Percentiles rank a stretch among this genome's conserved stretches.
Conservation (phyloP, 2,329 filamentous ascomycete species). For the Endothia cerciana region DNA sequence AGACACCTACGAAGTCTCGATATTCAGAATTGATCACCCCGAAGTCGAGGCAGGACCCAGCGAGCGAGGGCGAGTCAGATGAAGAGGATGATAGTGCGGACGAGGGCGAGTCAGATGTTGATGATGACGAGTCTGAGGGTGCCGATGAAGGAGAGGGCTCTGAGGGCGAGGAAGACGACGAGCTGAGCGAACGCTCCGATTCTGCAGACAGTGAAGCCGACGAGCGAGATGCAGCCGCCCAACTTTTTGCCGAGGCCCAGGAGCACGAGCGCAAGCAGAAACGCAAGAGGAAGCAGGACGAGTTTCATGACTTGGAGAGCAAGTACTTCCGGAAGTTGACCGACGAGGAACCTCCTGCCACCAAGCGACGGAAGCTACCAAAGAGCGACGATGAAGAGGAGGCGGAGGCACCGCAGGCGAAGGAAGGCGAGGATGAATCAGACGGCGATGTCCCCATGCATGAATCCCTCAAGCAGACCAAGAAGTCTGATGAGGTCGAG, state of each 20-base stretch:
- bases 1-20: constrained; percentile 48
- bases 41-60: constrained; percentile 35
- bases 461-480: constrained; percentile 58
- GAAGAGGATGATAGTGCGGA: constrained; percentile 30
- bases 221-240: constrained; percentile 40
- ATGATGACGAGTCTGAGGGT: constrained; percentile 40
- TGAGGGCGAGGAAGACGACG: constrained; percentile 45
- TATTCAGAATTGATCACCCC: constrained; percentile 44
- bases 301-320: constrained; percentile 71
- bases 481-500: constrained; percentile 69
- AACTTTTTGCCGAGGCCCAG: constrained; percentile 42
- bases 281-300: constrained; percentile 66
- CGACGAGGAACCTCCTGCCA: constrained; percentile 56
- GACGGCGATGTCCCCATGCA: constrained; percentile 55
- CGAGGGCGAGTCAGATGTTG: constrained; percentile 37
- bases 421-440: constrained; percentile 38
- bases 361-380: constrained; percentile 54
- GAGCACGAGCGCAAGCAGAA: constrained; percentile 56
- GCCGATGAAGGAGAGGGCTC: constrained; percentile 47
- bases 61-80: constrained; percentile 32
- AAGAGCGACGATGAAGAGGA: constrained; percentile 45
- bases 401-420: constrained; percentile 51
- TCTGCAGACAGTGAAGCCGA: constrained; percentile 32
- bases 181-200: constrained; percentile 39
- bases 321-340: constrained; percentile 70